A percentile compares a stretch with the other conserved stretches of the same genome.
Conservation (phyloP, 2,329 filamentous ascomycete species). For the Coniochaeta sp. region DNA sequence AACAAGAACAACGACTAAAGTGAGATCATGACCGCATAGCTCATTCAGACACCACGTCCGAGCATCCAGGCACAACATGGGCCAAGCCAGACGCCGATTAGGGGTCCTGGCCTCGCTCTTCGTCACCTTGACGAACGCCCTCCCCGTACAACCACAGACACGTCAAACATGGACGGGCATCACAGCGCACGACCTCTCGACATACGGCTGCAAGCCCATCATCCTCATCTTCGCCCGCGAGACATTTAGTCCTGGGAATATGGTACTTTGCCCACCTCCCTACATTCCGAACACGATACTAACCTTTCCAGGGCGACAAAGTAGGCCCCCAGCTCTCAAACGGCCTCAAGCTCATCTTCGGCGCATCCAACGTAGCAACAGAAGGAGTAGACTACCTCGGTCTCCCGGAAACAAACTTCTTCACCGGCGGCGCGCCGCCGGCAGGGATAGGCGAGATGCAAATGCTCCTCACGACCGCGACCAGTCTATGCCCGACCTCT, state of each 20-base stretch:
- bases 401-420: constrained; percentile 18
- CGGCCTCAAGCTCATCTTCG: constrained; percentile 12
- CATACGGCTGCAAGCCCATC: constrained; percentile 3
- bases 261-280: not conserved
- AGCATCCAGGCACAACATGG: not conserved
- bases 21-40: not conserved
- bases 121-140: not conserved
- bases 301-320: constrained; percentile 3
- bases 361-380: constrained; percentile 12
- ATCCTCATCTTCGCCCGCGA: constrained; percentile 6
- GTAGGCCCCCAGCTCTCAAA: constrained; percentile 13
- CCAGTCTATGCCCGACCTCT: constrained; percentile 6
- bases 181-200: constrained; percentile 4
- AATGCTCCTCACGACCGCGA: constrained; percentile 2
- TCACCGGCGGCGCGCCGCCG: constrained; percentile 19
- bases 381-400: constrained; percentile 21
- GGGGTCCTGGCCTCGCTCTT: not conserved
- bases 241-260: constrained; percentile 4
- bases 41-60: not conserved
- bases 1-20: not conserved
- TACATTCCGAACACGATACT: not conserved
- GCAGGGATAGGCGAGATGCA: constrained; percentile 16
- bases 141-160: not conserved
- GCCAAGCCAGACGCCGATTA: not conserved
- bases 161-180: constrained; percentile 2